Conservation (phyloP, 352 stramenopile genomes). For the Phytopythium sindhum region DNA sequence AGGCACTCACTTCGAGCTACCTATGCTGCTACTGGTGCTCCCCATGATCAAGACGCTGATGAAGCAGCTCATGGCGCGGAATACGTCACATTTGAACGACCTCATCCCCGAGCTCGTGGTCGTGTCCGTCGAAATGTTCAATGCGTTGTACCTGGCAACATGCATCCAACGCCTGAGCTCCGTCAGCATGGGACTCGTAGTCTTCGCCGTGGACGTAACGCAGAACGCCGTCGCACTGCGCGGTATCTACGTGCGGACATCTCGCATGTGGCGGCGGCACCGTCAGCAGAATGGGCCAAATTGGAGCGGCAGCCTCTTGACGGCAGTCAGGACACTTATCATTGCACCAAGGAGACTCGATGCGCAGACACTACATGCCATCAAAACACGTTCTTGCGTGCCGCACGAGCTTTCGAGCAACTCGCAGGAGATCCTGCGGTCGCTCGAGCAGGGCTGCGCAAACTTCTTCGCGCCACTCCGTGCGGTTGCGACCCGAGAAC, state of each 20-base stretch:
- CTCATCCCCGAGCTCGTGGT: constrained; percentile 9
- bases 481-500: too few relatives aligned
- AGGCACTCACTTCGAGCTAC: neutral
- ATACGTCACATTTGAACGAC: neutral
- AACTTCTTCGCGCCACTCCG: too few relatives aligned
- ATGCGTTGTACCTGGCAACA: constrained; percentile 17
- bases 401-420: neutral
- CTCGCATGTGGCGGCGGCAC: neutral
- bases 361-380: neutral
- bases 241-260: neutral
- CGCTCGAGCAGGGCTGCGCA: neutral
- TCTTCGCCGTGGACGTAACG: neutral
- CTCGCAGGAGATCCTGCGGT: neutral
- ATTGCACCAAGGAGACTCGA: neutral
- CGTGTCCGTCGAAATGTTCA: constrained; percentile 18
- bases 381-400: neutral
- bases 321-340: neutral
- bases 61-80: constrained; percentile 3
- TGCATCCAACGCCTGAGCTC: constrained; percentile 13
- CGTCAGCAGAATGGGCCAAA: neutral
- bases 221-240: neutral
- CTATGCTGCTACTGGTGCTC: constrained; percentile 3
- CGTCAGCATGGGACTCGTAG: neutral
- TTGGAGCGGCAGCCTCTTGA: neutral
- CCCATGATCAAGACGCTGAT: constrained; percentile 10